Evolutionary conservation across 2,329 filamentous ascomycete species (phyloP), one percentile per base, ranked within the genome.

Genomic region (Claviceps lovelessii): DNA sequence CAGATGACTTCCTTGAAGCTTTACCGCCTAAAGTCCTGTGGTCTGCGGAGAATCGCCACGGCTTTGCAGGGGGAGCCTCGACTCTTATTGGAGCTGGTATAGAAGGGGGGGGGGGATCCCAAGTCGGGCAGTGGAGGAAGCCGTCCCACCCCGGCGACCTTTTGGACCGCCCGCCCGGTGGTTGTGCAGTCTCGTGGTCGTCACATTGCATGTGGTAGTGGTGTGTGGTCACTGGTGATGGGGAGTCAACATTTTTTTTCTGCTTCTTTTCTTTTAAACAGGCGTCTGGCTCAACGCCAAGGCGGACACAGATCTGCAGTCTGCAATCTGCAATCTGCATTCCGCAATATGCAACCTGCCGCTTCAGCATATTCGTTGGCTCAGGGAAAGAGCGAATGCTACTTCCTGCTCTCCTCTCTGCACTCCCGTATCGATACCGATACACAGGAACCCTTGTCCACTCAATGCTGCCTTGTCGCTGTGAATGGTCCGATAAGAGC

Each of bases 401-500:
- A 8, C 42, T 15, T 19, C 17, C 5, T 17, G 39, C 37, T 11
- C 37, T 41, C 39, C 39, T 41, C 39, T 41, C 39, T 33, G 23
- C 23, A 23, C 31, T 17, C 17, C n/a, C 39, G 39, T 41, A 17
- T 41, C 39, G 39, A n/a, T 41, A 41, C 7, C 39, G 39, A 41
- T 41, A 41, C 39, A 39, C 4, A 17, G 17, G 8, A 17, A 17
- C 39, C 39, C 39, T 28, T 44, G 49, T 35, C 42, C 31, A 10
- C 23, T 23, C 23, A 23, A 23, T 23, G 23, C 23, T 23, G 39
- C 19, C 31, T 19, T 37, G 42, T 44, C 28, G 37, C 37, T 35
- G 46, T 54, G 46, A 54, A 35, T 54, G 52, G 52, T 35, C 37
- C 52, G 52, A 54, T 54, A 53, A 54, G 52, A 50, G 50, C 53